Evolutionary conservation across 1,139 yeast species (phyloP).

Genomic region (Sugiyamaella japonica): DNA sequence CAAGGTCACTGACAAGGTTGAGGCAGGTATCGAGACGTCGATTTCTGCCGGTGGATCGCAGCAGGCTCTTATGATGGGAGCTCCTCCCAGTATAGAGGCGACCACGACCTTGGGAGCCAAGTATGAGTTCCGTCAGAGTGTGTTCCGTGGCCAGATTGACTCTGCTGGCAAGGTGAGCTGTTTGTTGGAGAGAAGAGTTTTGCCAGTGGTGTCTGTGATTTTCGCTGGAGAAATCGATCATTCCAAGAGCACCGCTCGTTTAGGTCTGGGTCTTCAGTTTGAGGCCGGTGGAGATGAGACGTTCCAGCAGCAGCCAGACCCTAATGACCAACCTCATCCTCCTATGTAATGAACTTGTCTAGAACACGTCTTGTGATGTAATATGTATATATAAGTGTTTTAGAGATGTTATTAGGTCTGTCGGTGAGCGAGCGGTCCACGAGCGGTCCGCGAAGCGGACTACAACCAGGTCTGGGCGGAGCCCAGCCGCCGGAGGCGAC

Average conservation of each 20-base stretch:
- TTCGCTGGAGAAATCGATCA: conserved; percentile 97
- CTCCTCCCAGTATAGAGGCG: conserved; percentile 86
- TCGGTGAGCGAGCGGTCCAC: background rate
- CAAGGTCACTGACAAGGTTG: conserved; percentile 86
- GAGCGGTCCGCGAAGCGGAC: conserved; percentile 4
- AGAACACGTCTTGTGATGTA: conserved; percentile 6
- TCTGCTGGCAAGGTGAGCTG: conserved; percentile 88
- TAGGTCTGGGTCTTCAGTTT: conserved; percentile 93
- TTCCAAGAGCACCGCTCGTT: conserved; percentile 73
- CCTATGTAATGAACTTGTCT: conserved; percentile 33
- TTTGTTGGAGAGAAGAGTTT: conserved; percentile 87
- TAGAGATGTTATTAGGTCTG: background rate
- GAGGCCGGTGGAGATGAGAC: conserved; percentile 96
- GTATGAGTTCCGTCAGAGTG: conserved; percentile 95
- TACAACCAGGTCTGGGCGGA: conserved; percentile 1
- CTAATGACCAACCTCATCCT: conserved; percentile 35
- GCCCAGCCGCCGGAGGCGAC: conserved; percentile 9
- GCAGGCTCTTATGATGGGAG: conserved; percentile 54
- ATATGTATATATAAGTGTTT: conserved; percentile 15
- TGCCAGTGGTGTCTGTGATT: conserved; percentile 85
- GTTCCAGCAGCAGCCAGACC: conserved; percentile 39
- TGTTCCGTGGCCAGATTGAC: conserved; percentile 94
- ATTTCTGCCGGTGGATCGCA: conserved; percentile 79
- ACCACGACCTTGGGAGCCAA: conserved; percentile 94
- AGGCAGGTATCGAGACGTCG: conserved; percentile 95